These are phyloP conservation scores for Gaeumannomyces tritici DNA, from an alignment of 2,329 filamentous ascomycete genomes.

Conservation along the genomic window DNA sequence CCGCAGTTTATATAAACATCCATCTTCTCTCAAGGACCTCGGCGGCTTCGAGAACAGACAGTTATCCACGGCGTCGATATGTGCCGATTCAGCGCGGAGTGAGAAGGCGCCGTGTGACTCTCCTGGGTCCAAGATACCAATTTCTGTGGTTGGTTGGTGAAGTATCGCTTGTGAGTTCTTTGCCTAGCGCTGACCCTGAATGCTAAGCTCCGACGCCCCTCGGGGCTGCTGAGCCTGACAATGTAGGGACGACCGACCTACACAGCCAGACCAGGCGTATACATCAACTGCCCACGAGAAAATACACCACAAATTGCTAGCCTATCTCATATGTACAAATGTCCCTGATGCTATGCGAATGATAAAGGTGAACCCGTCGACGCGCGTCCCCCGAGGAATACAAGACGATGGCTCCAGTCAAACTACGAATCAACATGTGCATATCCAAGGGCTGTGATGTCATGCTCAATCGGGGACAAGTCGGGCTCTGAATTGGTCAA, in stretches of 20 bases:
- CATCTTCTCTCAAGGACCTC: no score
- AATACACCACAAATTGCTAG: background rate
- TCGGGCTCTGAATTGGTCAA: conserved; percentile 1
- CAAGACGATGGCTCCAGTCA: background rate
- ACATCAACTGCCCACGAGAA: no score
- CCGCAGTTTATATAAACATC: no score
- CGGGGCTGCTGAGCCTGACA: background rate
- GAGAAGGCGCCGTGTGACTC: no score
- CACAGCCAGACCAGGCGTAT: no score
- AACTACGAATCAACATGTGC: background rate
- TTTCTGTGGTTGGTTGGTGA: no score
- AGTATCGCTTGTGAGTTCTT: background rate
- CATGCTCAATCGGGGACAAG: background rate
- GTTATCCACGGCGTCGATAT: no score
- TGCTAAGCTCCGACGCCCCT: background rate
- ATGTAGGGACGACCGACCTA: no score
- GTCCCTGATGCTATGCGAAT: no score
- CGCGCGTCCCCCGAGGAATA: background rate
- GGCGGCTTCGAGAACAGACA: no score
- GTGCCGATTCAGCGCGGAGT: no score
- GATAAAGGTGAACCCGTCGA: background rate
- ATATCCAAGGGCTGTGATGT: background rate
- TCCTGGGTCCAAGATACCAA: no score
- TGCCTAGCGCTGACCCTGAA: background rate
- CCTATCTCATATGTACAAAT: background rate